phyloP scores from a whole-genome alignment of 352 stramenopile species.

The Phytophthora tubulina region DNA sequence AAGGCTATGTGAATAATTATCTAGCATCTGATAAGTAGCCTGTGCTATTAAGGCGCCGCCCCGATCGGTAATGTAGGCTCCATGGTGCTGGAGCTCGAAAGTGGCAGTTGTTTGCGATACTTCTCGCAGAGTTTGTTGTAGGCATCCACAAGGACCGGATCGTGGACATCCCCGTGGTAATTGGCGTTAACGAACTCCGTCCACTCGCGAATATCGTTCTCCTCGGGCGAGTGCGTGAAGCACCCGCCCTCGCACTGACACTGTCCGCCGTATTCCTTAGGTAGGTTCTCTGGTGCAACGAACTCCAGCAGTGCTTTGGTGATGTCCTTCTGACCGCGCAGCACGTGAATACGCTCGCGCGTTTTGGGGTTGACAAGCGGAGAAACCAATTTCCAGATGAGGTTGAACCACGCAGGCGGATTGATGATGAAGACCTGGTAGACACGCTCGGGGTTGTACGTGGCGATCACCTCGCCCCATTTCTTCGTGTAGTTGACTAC shows the following conservation, averaged over 20 bases:
- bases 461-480: slow-evolving; percentile 62
- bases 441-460: slow-evolving; percentile 81
- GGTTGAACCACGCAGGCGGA: slow-evolving; percentile 77
- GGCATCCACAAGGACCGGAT: slow-evolving; percentile 44
- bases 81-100: slow-evolving; percentile 13
- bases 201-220: slow-evolving; percentile 70
- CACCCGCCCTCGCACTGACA: slow-evolving; percentile 72
- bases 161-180: slow-evolving; percentile 41
- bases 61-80: slow-evolving; percentile 13
- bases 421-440: slow-evolving; percentile 84
- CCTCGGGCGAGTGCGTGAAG: slow-evolving; percentile 69
- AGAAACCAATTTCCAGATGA: slow-evolving; percentile 83
- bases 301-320: slow-evolving; percentile 76
- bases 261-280: slow-evolving; percentile 70
- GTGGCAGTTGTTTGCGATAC: slow-evolving; percentile 54
- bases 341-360: slow-evolving; percentile 72
- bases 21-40: slow-evolving; percentile 14
- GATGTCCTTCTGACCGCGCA: slow-evolving; percentile 77
- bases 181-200: slow-evolving; percentile 63
- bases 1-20: slow-evolving; percentile 45
- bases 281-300: slow-evolving; percentile 68
- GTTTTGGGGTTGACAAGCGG: slow-evolving; percentile 81
- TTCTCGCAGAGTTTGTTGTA: slow-evolving; percentile 61
- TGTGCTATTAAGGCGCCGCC: slow-evolving; percentile 7
- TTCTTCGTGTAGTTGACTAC: slow-evolving; percentile 81